A percentile compares a stretch with the other conserved stretches of the same genome.
phyloP scores from a whole-genome alignment of 805 yeast species.

The Metschnikowia amazonensis region DNA sequence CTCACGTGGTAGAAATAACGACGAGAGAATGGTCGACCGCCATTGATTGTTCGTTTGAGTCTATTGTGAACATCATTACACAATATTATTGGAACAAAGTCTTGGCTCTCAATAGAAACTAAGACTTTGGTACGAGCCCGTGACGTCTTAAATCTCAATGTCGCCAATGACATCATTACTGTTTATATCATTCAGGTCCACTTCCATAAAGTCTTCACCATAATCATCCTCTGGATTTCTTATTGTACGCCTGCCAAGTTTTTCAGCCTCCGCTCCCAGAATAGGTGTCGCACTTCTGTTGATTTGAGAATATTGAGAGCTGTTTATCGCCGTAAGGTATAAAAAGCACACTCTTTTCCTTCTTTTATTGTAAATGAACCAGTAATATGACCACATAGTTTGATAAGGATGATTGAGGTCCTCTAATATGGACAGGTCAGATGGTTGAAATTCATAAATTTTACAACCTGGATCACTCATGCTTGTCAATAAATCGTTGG shows the following conservation, averaged over 20 bases:
- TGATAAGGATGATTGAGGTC: conserved; percentile 49
- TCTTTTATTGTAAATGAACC: conserved; percentile 89
- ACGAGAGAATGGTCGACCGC: neutral
- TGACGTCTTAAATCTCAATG: conserved; percentile 27
- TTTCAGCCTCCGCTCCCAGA: conserved; percentile 24
- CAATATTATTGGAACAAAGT: neutral
- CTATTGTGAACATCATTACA: neutral
- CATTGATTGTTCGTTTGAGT: neutral
- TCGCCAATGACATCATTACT: conserved; percentile 36
- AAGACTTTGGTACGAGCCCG: neutral
- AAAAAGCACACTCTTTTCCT: conserved; percentile 88
- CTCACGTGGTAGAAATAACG: neutral
- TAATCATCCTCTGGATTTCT: conserved; percentile 7
- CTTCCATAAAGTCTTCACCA: conserved; percentile 14
- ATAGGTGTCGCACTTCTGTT: conserved; percentile 12
- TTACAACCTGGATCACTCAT: conserved; percentile 42
- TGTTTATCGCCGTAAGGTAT: conserved; percentile 54
- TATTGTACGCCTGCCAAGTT: conserved; percentile 12
- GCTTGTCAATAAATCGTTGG: conserved; percentile 6
- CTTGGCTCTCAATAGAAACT: neutral
- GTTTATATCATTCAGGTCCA: conserved; percentile 17
- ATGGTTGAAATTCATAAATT: conserved; percentile 60
- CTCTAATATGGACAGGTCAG: conserved; percentile 58
- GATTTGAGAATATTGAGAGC: conserved; percentile 31
- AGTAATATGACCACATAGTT: conserved; percentile 72